Evolutionary conservation across 2,329 filamentous ascomycete species (phyloP), one percentile per base, ranked within the genome.

Genomic region (Alternaria sp.): DNA sequence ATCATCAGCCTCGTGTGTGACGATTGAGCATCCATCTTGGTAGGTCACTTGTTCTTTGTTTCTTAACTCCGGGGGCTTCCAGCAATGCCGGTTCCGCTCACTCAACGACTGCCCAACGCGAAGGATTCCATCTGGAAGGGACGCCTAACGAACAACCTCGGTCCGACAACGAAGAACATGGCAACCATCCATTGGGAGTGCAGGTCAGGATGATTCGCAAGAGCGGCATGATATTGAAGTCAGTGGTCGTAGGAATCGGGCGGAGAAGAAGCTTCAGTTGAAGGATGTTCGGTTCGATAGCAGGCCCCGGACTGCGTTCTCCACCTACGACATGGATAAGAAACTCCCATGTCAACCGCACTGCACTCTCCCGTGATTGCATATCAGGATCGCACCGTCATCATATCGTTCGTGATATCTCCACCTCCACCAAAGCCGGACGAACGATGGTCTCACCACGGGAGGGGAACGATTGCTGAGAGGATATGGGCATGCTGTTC

Each of bases 1-100:
- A 65, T 59, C 61, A 65, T 63, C 67, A 68, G 69, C 69, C 66
- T 73, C 64, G 70, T 73, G 70, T 65, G 67, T 74, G 69, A 57
- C 54, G 38, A 48, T 53, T 52, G 51, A 34, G 22, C 38, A 20
- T 57, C 47, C 42, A 52, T 55, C 61, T 68, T 63, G 71, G 75
- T 76, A 76, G 61, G 74, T 73, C 34, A 41, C 26, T 38, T 59
- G 55, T 61, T 36, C 48, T 61, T 58, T 62, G 60, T 60, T 61
- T 53, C 36, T 56, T 58, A 57, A 43, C 39, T 68, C 39, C 49
- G 24, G 28, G 22, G 16, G 18, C 34, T 32, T 47, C 53, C 42
- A 42, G 34, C 36, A n/a, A 49, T 52, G 20, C 55, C 39, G 43
- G 46, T 12, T 48, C 32, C 47, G 8, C 61, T 61, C 41, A 48